Evolutionary conservation across 1,139 yeast genomes (phyloP).

Genomic region (Saccharomyces pastorianus): DNA sequence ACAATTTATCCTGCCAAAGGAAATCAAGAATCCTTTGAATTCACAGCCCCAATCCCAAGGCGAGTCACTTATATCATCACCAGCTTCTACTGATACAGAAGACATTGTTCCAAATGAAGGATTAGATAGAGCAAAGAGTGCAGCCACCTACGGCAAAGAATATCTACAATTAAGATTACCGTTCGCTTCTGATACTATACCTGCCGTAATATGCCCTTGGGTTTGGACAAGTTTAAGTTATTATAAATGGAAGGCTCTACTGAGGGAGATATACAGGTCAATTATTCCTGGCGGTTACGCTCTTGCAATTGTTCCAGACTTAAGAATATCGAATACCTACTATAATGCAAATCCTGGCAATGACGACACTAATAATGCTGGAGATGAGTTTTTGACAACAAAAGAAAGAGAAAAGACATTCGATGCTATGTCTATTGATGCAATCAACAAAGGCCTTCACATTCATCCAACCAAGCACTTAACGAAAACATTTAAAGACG

Average conservation of each 20-base stretch:
- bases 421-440: slow-evolving; percentile 23
- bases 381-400: slow-evolving; percentile 14
- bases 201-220: slow-evolving; percentile 26
- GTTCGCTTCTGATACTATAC: slow-evolving; percentile 22
- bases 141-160: slow-evolving; percentile 16
- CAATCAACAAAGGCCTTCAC: slow-evolving; percentile 24
- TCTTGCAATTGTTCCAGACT: slow-evolving; percentile 19
- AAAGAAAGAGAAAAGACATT: slow-evolving; percentile 20
- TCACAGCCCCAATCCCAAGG: slow-evolving; percentile 1
- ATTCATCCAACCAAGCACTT: slow-evolving; percentile 26
- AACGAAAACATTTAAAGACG: slow-evolving; percentile 20
- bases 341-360: slow-evolving; percentile 7
- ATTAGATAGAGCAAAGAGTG: slow-evolving; percentile 10
- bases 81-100: slow-evolving; percentile 6
- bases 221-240: slow-evolving; percentile 23
- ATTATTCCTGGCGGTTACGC: slow-evolving; percentile 28
- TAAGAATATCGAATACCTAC: slow-evolving; percentile 19
- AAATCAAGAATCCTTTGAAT: slow-evolving; percentile 1
- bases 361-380: background rate
- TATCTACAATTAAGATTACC: slow-evolving; percentile 22
- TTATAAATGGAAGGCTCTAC: slow-evolving; percentile 24
- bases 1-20: slow-evolving; percentile 13
- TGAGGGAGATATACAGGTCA: slow-evolving; percentile 24
- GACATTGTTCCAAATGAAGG: slow-evolving; percentile 4
- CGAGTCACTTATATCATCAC: background rate